Evolutionary conservation across 305 asterid species (phyloP).

Genomic region (Solanum hybrid): DNA sequence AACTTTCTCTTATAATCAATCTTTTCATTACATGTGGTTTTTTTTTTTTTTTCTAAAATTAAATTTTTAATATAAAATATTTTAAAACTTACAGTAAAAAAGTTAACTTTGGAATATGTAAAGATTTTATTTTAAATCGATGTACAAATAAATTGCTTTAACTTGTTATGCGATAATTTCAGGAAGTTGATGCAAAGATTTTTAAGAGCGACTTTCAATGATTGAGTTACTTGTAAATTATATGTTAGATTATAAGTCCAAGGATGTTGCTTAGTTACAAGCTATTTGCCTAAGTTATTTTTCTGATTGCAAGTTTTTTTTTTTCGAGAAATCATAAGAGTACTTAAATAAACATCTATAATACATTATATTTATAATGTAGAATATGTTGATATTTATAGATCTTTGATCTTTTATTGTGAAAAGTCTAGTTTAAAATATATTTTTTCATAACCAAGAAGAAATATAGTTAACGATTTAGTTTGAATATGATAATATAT

Average conservation of each 20-base stretch:
- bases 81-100: background rate
- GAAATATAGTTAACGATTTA: background rate
- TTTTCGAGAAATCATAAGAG: background rate
- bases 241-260: too few species aligned
- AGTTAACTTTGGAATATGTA: background rate
- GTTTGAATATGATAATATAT: background rate
- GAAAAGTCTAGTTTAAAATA: background rate
- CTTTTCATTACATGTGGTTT: background rate
- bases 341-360: background rate
- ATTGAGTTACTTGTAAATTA: too few species aligned
- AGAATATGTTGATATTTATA: background rate
- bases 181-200: background rate
- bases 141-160: background rate
- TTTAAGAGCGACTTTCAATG: background rate
- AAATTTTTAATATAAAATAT: background rate
- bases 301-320: background rate
- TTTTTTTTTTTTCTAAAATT: background rate
- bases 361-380: background rate
- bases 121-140: background rate
- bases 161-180: too few species aligned
- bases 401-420: background rate
- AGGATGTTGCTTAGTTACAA: background rate
- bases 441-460: background rate
- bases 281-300: background rate
- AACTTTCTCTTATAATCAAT: background rate